Evolutionary conservation across 2,329 filamentous ascomycete genomes (phyloP).

Genomic region (Penicillium sp.): DNA sequence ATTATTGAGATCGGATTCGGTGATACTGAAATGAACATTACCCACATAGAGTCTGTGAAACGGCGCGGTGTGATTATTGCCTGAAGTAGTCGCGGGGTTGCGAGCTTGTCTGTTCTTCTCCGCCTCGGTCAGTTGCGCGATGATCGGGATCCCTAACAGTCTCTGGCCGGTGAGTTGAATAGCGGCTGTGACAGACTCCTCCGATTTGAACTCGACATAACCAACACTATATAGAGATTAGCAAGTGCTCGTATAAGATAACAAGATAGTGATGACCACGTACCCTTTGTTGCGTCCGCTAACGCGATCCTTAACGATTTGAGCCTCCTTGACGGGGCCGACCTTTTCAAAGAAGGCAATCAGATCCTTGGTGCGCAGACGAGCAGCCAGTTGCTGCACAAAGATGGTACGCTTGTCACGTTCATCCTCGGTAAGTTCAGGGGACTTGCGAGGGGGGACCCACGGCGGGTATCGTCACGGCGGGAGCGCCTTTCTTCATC

Average conservation of each 20-base stretch:
- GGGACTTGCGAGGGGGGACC: constrained; percentile 48
- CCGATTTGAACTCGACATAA: constrained; percentile 97
- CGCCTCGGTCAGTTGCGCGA: constrained; percentile 95
- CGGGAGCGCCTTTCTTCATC: constrained; percentile 49
- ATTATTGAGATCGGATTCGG: constrained; percentile 88
- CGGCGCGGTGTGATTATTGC: constrained; percentile 76
- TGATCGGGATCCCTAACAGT: constrained; percentile 96
- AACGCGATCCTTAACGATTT: constrained; percentile 97
- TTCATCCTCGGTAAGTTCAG: constrained; percentile 87
- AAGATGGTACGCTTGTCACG: constrained; percentile 95
- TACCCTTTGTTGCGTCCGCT: constrained; percentile 97
- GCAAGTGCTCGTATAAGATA: constrained; percentile 10
- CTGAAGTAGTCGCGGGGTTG: constrained; percentile 64
- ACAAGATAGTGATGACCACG: constrained; percentile 34
- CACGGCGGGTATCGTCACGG: constrained; percentile 48
- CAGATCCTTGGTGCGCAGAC: constrained; percentile 85
- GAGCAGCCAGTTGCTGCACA: constrained; percentile 94
- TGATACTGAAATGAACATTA: constrained; percentile 99
- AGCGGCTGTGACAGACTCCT: constrained; percentile 88
- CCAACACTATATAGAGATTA: constrained; percentile 65
- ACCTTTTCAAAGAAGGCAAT: constrained; percentile 95
- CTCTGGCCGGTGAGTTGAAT: constrained; percentile 98
- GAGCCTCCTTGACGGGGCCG: constrained; percentile 90
- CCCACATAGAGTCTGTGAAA: constrained; percentile 98
- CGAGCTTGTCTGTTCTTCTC: constrained; percentile 98